Conservation (phyloP, 257 asterid genomes). For the Agastache rugosa region DNA sequence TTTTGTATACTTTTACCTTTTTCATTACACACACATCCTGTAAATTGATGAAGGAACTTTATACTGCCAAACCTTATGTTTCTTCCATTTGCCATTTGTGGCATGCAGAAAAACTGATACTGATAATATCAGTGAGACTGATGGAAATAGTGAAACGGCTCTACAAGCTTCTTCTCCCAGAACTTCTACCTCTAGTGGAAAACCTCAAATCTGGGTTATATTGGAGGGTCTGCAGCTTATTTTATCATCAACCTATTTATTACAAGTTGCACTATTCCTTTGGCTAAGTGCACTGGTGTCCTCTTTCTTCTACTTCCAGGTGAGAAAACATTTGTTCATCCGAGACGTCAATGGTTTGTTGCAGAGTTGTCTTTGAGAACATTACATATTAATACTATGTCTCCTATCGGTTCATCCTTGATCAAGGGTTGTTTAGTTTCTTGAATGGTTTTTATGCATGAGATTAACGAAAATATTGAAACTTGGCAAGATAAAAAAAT, state of each 20-base stretch:
- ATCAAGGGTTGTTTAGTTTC: conserved; percentile 10
- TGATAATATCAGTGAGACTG: conserved; percentile 47
- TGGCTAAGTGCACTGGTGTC: conserved; percentile 95
- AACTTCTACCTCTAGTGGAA: conserved; percentile 49
- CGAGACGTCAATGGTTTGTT: conserved; percentile 3
- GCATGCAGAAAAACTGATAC: conserved; percentile 63
- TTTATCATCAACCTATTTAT: conserved; percentile 75
- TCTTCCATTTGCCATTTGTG: conserved; percentile 38
- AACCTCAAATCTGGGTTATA: conserved; percentile 78
- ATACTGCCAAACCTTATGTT: conserved; percentile 23
- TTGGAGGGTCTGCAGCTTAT: conserved; percentile 90
- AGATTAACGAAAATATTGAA: conserved; percentile 3
- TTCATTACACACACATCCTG: background rate
- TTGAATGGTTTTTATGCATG: conserved; percentile 8
- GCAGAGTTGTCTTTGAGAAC: background rate
- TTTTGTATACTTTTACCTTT: background rate
- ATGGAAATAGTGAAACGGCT: conserved; percentile 51
- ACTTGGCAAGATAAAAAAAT: conserved; percentile 13
- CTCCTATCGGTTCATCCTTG: conserved; percentile 23
- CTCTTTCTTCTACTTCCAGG: conserved; percentile 99
- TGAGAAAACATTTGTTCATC: conserved; percentile 37
- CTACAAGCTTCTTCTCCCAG: conserved; percentile 58
- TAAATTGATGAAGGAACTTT: conserved; percentile 31
- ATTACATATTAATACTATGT: conserved; percentile 29
- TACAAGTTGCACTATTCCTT: conserved; percentile 81